Evolutionary conservation across 306 rosid species (phyloP), one percentile per base, ranked within the genome.

Genomic region (Quercus gilva): DNA sequence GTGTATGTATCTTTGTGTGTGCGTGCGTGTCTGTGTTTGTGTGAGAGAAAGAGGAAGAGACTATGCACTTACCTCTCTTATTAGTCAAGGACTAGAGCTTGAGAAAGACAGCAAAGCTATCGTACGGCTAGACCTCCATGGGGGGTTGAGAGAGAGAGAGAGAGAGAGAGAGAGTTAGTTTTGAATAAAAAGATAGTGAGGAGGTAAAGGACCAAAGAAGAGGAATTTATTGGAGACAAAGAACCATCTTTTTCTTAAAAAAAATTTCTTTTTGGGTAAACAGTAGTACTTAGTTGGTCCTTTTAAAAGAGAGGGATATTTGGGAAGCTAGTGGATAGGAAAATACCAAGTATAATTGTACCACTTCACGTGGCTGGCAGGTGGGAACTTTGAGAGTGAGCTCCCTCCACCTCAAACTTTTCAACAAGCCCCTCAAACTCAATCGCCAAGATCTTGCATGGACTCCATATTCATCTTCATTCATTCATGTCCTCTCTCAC

Each of bases 281-380:
- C 91, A 89, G 98, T 68, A 89, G 98, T 35, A 33, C 75, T 79
- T 55, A 52, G 43, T 59, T 73, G 43, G 65, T 75, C 83, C 87
- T 84, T 83, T 41, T 41, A 41, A 41, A 49, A 49, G 53, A 78
- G 85, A 79, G 74, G 71, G 77, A 88, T 88, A 76, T 83, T 79
- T 74, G 76, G 79, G 81, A 76, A 79, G 83, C 80, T 81, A 84
- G 89, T 89, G 94, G 90, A 85, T 76, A 61, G 76, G 65, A 79
- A 87, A 78, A 86, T 58, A 83, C 80, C 57, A 76, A 73, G 79
- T 67, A 2, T 67, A 57, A 74, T 79, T 83, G 86, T 87, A 88
- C 90, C 86, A 82, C 91, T 94, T 92, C 96, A 92, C 94, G 94
- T 94, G 96, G 90, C 83, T 80, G 78, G 83, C 89, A 87, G 82